These are phyloP conservation scores for Alternaria alternata DNA, from an alignment of 2,329 filamentous ascomycete genomes.

Conservation along the genomic window DNA sequence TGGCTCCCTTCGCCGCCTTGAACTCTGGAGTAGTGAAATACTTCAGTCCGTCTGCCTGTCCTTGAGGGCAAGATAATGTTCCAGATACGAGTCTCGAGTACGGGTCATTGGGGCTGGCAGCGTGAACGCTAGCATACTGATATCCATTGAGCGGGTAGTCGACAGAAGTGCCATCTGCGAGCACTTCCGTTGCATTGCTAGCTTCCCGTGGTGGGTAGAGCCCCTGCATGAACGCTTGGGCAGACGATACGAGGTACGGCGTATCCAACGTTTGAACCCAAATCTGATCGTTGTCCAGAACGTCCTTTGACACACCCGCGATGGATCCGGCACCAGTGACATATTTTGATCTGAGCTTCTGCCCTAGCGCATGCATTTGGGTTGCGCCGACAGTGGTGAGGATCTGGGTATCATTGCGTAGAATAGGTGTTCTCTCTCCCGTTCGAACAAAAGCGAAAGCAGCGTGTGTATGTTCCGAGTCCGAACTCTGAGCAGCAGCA, in stretches of 20 bases:
- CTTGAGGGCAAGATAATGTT: constrained; percentile 54
- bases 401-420: constrained; percentile 36
- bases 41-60: constrained; percentile 46
- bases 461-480: constrained; percentile 52
- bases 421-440: constrained; percentile 63
- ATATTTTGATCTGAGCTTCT: constrained; percentile 63
- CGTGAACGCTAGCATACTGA: constrained; percentile 63
- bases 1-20: constrained; percentile 48
- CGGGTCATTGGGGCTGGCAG: constrained; percentile 56
- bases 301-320: constrained; percentile 55
- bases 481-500: constrained; percentile 23
- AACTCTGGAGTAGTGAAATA: constrained; percentile 57
- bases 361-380: constrained; percentile 60
- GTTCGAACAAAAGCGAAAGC: constrained; percentile 63
- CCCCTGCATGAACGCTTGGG: constrained; percentile 69
- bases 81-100: constrained; percentile 61
- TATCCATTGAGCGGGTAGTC: constrained; percentile 63
- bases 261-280: constrained; percentile 58
- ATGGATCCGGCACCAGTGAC: constrained; percentile 48
- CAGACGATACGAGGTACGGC: constrained; percentile 60
- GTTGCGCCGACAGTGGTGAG: constrained; percentile 65
- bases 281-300: constrained; percentile 57
- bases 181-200: constrained; percentile 36
- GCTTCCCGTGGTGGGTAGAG: constrained; percentile 63
- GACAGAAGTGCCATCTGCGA: constrained; percentile 59